Percentiles rank a stretch among this genome's conserved stretches.
phyloP scores from a whole-genome alignment of 129 eudicot genomes.

The Flaveria bidentis region DNA sequence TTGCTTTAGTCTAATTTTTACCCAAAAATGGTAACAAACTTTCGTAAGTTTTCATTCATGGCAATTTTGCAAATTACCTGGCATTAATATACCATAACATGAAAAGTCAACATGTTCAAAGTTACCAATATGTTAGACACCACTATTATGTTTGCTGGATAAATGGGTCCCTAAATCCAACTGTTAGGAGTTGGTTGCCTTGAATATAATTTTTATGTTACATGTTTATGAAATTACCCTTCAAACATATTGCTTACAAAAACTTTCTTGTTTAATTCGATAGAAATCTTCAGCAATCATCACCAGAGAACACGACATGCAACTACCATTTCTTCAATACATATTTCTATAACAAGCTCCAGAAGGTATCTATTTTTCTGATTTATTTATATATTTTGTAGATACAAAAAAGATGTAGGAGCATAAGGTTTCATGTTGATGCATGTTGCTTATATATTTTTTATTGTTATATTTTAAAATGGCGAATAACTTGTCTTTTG shows the following conservation, averaged over 20 bases:
- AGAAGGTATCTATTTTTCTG: slow-evolving; percentile 50
- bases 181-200: not conserved
- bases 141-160: not conserved
- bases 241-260: not conserved
- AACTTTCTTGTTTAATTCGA: slow-evolving; percentile 17
- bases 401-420: slow-evolving; percentile 9
- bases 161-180: not conserved
- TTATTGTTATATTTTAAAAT: not conserved
- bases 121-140: not conserved
- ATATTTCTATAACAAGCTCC: slow-evolving; percentile 77
- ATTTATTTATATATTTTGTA: not conserved
- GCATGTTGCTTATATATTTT: not conserved
- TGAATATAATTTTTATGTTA: not conserved
- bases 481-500: slow-evolving; percentile 20
- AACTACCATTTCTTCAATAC: slow-evolving; percentile 80
- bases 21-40: slow-evolving; percentile 3
- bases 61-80: not conserved
- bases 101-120: slow-evolving; percentile 3
- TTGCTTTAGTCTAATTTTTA: not conserved
- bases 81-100: not conserved
- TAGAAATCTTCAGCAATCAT: slow-evolving; percentile 69
- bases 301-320: slow-evolving; percentile 30
- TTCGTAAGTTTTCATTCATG: not conserved
- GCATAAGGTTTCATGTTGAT: not conserved
- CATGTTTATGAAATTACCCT: not conserved